These are phyloP conservation scores for Elasticomyces elasticus DNA, from an alignment of 495 filamentous ascomycete genomes.

Conservation along the genomic window DNA sequence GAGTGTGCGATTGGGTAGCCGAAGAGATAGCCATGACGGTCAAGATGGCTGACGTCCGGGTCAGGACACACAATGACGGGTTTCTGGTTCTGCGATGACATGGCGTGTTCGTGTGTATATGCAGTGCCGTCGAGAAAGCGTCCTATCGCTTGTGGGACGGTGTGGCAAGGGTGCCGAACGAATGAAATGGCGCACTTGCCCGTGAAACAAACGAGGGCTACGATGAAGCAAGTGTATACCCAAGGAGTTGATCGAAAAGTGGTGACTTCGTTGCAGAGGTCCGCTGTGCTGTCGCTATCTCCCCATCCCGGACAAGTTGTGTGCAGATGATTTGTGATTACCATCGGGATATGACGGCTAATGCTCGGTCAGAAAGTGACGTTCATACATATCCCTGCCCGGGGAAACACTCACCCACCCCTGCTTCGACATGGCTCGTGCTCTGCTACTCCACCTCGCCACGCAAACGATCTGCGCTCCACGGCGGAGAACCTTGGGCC, in stretches of 20 bases:
- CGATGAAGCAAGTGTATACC: too few species aligned
- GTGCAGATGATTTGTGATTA: not conserved
- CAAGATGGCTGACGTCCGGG: constrained; percentile 28
- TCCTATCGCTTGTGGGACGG: too few species aligned
- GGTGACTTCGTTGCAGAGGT: too few species aligned
- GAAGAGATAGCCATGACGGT: constrained; percentile 45
- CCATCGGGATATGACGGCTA: not conserved
- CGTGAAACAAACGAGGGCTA: too few species aligned
- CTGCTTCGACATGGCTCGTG: too few species aligned
- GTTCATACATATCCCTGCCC: not conserved
- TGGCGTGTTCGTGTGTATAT: not conserved
- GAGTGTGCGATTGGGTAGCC: constrained; percentile 55
- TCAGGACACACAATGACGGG: constrained; percentile 7
- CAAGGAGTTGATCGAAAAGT: too few species aligned
- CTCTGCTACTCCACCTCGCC: not conserved
- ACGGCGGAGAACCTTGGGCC: not conserved
- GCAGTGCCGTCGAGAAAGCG: too few species aligned
- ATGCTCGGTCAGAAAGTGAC: not conserved
- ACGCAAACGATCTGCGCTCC: not conserved
- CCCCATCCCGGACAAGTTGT: too few species aligned
- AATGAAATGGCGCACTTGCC: too few species aligned
- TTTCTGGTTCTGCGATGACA: not conserved
- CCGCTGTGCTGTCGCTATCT: too few species aligned
- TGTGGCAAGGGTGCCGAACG: too few species aligned
- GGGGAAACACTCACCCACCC: too few species aligned